phyloP scores from a whole-genome alignment of 257 asterid species.

The Solanum piurae region DNA sequence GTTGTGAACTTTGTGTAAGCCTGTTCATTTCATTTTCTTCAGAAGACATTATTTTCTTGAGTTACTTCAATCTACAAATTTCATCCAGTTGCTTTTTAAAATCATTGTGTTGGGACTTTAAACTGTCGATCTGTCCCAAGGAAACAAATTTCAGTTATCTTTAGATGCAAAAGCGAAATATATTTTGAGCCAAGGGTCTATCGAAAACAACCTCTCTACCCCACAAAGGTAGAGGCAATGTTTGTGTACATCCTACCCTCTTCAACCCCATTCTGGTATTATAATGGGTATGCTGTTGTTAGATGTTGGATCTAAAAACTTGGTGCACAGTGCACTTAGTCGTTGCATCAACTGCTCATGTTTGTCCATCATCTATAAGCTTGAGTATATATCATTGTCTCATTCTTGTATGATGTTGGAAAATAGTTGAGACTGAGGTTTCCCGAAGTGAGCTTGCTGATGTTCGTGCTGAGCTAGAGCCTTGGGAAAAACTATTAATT shows the following conservation, averaged over 20 bases:
- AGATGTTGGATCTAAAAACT: too few species aligned
- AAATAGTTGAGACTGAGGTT: constrained; percentile 75
- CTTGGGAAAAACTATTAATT: constrained; percentile 87
- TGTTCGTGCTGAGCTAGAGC: constrained; percentile 73
- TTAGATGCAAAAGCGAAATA: background rate
- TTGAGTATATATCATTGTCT: background rate
- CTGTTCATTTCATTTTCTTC: constrained; percentile 67
- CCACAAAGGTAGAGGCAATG: too few species aligned
- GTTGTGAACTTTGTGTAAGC: constrained; percentile 62
- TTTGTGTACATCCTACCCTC: too few species aligned
- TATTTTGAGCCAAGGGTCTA: background rate
- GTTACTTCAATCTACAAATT: constrained; percentile 48
- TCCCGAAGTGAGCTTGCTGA: constrained; percentile 61
- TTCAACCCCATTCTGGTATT: too few species aligned
- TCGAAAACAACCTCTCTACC: too few species aligned
- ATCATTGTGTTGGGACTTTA: constrained; percentile 47
- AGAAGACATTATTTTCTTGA: constrained; percentile 38
- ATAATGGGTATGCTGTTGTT: too few species aligned
- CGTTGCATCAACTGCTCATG: background rate
- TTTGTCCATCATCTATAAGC: background rate
- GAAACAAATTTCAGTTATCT: background rate
- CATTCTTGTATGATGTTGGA: background rate
- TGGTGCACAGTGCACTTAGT: background rate
- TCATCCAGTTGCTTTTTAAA: constrained; percentile 71
- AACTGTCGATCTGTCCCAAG: constrained; percentile 47